A percentile compares a stretch with the other conserved stretches of the same genome.
These are phyloP conservation scores for Carex pumila DNA, from an alignment of 176 grass and related monocot genomes.

Conservation along the genomic window DNA sequence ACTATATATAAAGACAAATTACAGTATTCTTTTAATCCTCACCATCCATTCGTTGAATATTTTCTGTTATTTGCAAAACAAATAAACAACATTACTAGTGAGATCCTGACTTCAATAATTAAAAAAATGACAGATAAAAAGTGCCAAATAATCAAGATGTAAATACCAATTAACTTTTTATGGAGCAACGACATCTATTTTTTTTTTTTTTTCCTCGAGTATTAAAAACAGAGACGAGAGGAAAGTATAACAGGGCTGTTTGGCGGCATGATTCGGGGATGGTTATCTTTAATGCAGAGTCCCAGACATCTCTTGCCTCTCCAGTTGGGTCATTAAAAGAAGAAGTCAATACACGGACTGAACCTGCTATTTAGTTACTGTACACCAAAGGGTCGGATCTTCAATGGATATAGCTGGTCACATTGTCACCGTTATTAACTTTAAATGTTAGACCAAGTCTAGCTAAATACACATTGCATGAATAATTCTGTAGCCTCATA, in stretches of 20 bases:
- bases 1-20: too few species aligned
- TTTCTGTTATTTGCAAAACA: too few species aligned
- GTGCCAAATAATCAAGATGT: too few species aligned
- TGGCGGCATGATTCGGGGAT: neutral
- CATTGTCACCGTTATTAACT: too few species aligned
- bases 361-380: neutral
- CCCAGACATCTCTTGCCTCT: neutral
- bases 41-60: too few species aligned
- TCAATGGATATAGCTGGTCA: neutral
- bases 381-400: neutral
- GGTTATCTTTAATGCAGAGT: neutral
- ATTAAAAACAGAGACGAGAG: neutral
- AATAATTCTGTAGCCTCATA: neutral
- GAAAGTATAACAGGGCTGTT: neutral
- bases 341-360: too few species aligned
- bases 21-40: too few species aligned
- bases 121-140: too few species aligned
- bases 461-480: too few species aligned
- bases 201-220: neutral
- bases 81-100: too few species aligned
- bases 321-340: neutral
- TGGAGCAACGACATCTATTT: neutral
- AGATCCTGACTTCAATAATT: too few species aligned
- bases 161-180: neutral
- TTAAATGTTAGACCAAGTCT: too few species aligned